These are phyloP conservation scores for Durotheca rogersii DNA, from an alignment of 495 filamentous ascomycete species.

Conservation along the genomic window DNA sequence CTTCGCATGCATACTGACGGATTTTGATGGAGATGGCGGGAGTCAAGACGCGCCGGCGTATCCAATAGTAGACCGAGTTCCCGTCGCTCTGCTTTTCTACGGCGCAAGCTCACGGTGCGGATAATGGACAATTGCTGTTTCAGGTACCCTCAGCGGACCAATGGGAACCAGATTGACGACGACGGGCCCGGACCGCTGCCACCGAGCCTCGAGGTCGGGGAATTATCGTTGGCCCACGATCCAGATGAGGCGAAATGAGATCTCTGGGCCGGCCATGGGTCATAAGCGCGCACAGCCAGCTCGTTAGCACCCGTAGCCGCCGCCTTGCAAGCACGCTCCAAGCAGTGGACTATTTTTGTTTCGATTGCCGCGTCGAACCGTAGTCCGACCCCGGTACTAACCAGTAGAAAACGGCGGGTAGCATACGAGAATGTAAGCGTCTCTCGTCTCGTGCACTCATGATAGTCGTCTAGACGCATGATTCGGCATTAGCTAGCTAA, in stretches of 20 bases:
- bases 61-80: slow-evolving; percentile 23
- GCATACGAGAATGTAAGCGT: too few relatives aligned
- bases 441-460: too few relatives aligned
- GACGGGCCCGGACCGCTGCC: slow-evolving; percentile 15
- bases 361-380: too few relatives aligned
- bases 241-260: slow-evolving; percentile 29
- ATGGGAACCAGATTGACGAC: slow-evolving; percentile 13
- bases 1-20: slow-evolving; percentile 4
- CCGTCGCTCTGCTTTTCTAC: slow-evolving; percentile 9
- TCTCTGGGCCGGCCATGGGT: slow-evolving; percentile 22
- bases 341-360: too few relatives aligned
- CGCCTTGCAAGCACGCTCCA: slow-evolving; percentile 11
- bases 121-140: too few relatives aligned
- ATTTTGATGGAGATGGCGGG: slow-evolving; percentile 19
- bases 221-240: slow-evolving; percentile 30
- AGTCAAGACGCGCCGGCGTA: slow-evolving; percentile 29
- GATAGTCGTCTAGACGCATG: slow-evolving; percentile 1
- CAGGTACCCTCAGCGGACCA: slow-evolving; percentile 2
- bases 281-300: slow-evolving; percentile 34
- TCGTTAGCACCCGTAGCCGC: slow-evolving; percentile 17
- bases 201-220: slow-evolving; percentile 7
- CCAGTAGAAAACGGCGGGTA: too few relatives aligned
- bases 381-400: too few relatives aligned
- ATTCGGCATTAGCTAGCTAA: slow-evolving; percentile 21
- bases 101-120: too few relatives aligned